phyloP scores from a whole-genome alignment of 2,329 filamentous ascomycete species.

The Ceratocystis huliohia region DNA sequence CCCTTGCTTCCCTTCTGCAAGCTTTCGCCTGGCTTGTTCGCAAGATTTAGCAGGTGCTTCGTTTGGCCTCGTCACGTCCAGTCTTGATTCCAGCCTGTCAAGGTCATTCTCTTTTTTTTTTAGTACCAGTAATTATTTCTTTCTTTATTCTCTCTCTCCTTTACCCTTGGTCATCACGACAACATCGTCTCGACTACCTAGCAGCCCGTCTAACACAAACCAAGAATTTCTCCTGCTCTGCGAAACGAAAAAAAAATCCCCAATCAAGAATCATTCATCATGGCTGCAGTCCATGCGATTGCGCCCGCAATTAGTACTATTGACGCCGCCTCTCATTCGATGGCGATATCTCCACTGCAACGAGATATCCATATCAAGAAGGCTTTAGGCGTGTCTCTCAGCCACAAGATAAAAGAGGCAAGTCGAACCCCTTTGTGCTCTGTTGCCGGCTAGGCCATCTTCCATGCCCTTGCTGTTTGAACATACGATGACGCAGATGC shows the following conservation, averaged over 20 bases:
- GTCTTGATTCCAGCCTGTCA: not conserved
- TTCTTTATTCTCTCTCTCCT: not conserved
- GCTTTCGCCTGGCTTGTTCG: conserved; percentile 3
- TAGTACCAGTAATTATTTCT: not conserved
- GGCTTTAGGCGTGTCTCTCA: conserved; percentile 6
- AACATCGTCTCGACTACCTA: not conserved
- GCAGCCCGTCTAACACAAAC: not conserved
- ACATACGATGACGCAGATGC: not conserved
- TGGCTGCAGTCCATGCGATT: conserved; percentile 2
- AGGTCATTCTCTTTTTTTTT: not conserved
- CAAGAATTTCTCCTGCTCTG: not conserved
- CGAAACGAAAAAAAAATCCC: not conserved
- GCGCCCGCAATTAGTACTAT: not conserved
- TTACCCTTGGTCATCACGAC: not conserved
- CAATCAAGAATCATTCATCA: not conserved
- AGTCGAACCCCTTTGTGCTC: conserved; percentile 1
- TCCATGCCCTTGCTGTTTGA: not conserved
- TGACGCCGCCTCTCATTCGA: not conserved
- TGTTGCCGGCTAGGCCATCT: conserved; percentile 9
- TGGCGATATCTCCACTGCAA: not conserved
- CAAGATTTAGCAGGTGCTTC: conserved; percentile 1
- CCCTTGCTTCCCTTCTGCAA: not conserved
- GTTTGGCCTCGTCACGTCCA: not conserved
- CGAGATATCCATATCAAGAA: conserved; percentile 11
- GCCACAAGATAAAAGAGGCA: conserved; percentile 12